Conservation (phyloP, 805 yeast species). For the Wickerhamomyces queroliae region DNA sequence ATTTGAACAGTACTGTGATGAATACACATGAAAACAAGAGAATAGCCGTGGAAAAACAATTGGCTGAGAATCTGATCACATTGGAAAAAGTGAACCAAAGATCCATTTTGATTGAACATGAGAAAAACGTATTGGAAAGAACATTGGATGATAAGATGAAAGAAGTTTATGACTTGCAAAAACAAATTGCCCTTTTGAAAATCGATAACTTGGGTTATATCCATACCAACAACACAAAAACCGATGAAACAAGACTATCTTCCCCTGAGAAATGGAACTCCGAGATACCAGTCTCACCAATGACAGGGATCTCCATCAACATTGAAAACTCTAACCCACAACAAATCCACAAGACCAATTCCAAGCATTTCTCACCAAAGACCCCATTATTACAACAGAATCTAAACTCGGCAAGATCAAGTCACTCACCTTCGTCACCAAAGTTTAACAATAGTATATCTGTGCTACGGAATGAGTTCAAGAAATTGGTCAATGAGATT, state of each 20-base stretch:
- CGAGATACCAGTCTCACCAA: slow-evolving; percentile 19
- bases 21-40: slow-evolving; percentile 49
- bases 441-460: slow-evolving; percentile 37
- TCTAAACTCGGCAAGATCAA: slow-evolving; percentile 9
- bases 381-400: slow-evolving; percentile 18
- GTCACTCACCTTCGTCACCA: slow-evolving; percentile 16
- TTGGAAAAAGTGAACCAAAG: slow-evolving; percentile 32
- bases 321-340: slow-evolving; percentile 10
- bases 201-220: slow-evolving; percentile 19
- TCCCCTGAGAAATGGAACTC: slow-evolving; percentile 11
- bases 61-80: slow-evolving; percentile 32
- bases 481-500: slow-evolving; percentile 54
- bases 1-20: slow-evolving; percentile 45
- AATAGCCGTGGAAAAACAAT: slow-evolving; percentile 43
- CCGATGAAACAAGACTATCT: background rate
- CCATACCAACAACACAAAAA: background rate
- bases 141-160: slow-evolving; percentile 28
- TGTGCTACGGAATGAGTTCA: slow-evolving; percentile 63
- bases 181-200: slow-evolving; percentile 36
- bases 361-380: slow-evolving; percentile 11
- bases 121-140: slow-evolving; percentile 26
- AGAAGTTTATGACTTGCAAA: slow-evolving; percentile 37
- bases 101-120: slow-evolving; percentile 29
- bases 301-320: slow-evolving; percentile 20
- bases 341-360: slow-evolving; percentile 4